Evolutionary conservation across 139 green algal species (phyloP).

Genomic region (Monoraphidium neglectum): DNA sequence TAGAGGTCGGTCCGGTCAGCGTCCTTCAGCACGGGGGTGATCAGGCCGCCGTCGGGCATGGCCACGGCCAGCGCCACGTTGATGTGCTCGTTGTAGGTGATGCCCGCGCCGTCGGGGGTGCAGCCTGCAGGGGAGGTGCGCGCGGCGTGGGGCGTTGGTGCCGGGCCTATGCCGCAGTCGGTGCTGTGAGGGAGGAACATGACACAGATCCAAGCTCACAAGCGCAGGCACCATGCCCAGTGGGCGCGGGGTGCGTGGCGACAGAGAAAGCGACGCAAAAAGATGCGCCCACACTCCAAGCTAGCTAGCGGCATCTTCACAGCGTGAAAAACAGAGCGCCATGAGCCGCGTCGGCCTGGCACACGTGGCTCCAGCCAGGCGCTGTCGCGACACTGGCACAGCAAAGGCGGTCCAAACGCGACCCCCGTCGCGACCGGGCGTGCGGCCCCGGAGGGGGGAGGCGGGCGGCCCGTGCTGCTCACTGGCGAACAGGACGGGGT

Average conservation of each 20-base stretch:
- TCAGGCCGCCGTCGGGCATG: conserved; percentile 96
- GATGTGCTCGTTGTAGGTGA: conserved; percentile 93
- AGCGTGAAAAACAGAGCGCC: no score
- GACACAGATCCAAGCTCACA: background rate
- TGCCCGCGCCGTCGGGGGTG: conserved; percentile 83
- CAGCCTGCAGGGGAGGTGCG: conserved; percentile 50
- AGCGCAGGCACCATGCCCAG: no score
- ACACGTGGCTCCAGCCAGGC: no score
- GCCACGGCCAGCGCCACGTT: conserved; percentile 96
- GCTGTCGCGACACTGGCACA: no score
- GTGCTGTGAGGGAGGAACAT: background rate
- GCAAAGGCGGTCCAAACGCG: no score
- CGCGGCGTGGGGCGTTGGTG: background rate
- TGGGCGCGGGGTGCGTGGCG: no score
- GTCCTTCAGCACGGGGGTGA: conserved; percentile 97
- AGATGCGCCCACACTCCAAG: no score
- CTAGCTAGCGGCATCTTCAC: no score
- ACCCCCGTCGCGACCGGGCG: no score
- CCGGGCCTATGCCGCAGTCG: background rate
- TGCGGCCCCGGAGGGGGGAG: no score
- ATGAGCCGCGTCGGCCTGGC: no score
- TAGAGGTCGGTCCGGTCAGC: conserved; percentile 95
- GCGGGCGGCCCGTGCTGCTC: background rate
- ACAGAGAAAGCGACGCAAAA: no score
- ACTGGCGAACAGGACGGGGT: conserved; percentile 92